Evolutionary conservation across 345 rosid species (phyloP).

Genomic region (Trapa incisa): DNA sequence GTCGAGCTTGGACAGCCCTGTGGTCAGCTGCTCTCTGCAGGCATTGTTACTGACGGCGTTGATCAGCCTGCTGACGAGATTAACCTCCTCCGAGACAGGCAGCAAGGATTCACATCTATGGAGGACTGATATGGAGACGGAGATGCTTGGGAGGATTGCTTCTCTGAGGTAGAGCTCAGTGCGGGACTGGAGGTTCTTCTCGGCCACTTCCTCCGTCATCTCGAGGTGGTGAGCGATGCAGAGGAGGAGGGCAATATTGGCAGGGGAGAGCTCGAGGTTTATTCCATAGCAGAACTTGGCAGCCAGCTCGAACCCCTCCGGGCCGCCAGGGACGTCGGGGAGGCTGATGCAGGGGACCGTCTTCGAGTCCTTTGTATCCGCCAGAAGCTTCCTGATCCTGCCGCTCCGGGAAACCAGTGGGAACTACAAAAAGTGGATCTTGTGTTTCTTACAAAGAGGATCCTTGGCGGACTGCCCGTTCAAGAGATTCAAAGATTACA

Average conservation of each 20-base stretch:
- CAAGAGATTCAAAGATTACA: no score
- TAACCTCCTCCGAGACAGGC: constrained; percentile 72
- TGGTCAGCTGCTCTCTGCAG: constrained; percentile 87
- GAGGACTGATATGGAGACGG: constrained; percentile 55
- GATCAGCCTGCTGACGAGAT: constrained; percentile 53
- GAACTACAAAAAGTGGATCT: constrained; percentile 34
- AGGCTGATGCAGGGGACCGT: constrained; percentile 37
- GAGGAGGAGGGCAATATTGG: constrained; percentile 52
- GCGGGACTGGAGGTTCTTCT: constrained; percentile 52
- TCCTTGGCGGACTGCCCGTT: neutral
- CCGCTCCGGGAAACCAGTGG: constrained; percentile 93
- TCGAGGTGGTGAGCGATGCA: constrained; percentile 70
- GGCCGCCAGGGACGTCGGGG: constrained; percentile 61
- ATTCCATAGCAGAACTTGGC: constrained; percentile 94
- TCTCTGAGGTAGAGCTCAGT: constrained; percentile 59
- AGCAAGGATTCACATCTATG: constrained; percentile 58
- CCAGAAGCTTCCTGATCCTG: constrained; percentile 48
- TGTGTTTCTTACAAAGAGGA: neutral
- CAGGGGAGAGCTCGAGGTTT: constrained; percentile 55
- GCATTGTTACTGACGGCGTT: constrained; percentile 68
- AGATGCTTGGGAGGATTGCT: constrained; percentile 47
- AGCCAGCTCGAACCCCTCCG: constrained; percentile 83
- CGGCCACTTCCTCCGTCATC: constrained; percentile 82
- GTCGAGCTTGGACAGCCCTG: constrained; percentile 79
- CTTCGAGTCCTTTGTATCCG: constrained; percentile 58